Percentiles rank a stretch among this genome's conserved stretches.
Conservation (phyloP, 345 rosid species). For the Euclidium syriacum region DNA sequence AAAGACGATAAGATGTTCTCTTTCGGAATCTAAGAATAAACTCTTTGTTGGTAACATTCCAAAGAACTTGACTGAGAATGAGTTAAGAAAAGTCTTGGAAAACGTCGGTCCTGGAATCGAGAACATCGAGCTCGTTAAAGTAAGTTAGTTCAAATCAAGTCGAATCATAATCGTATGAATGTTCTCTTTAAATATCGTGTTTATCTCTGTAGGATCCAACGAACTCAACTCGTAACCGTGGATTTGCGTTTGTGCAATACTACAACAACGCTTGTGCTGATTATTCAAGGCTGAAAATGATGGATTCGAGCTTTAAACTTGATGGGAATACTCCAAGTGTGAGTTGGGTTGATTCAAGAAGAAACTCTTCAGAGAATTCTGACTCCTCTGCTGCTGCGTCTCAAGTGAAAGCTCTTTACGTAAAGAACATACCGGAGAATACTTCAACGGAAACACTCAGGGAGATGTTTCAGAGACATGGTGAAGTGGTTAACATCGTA, state of each 20-base stretch:
- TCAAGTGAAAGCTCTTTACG: constrained; percentile 97
- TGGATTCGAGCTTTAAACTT: constrained; percentile 71
- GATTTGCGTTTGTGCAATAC: constrained; percentile 91
- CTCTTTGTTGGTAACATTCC: constrained; percentile 95
- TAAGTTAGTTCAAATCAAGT: constrained; percentile 35
- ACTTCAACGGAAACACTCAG: constrained; percentile 74
- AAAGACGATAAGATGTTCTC: constrained; percentile 85
- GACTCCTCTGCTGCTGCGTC: constrained; percentile 82
- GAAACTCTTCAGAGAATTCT: constrained; percentile 84
- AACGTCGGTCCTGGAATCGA: constrained; percentile 94
- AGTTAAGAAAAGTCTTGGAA: constrained; percentile 72
- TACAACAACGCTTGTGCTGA: constrained; percentile 99
- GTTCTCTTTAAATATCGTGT: constrained; percentile 1
- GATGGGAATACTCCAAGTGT: constrained; percentile 91
- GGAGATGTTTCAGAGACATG: constrained; percentile 82
- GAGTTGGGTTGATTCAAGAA: constrained; percentile 99
- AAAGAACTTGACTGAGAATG: constrained; percentile 87
- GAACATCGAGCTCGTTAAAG: constrained; percentile 87
- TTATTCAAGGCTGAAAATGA: constrained; percentile 92
- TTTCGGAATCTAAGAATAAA: constrained; percentile 89
- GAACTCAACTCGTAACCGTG: constrained; percentile 79
- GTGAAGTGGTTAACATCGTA: constrained; percentile 91
- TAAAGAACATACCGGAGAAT: constrained; percentile 93
- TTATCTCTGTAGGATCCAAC: constrained; percentile 78
- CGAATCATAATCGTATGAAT: constrained; percentile 1